Evolutionary conservation across 306 rosid species (phyloP), one percentile per base, ranked within the genome.

Genomic region (Parietaria judaica): DNA sequence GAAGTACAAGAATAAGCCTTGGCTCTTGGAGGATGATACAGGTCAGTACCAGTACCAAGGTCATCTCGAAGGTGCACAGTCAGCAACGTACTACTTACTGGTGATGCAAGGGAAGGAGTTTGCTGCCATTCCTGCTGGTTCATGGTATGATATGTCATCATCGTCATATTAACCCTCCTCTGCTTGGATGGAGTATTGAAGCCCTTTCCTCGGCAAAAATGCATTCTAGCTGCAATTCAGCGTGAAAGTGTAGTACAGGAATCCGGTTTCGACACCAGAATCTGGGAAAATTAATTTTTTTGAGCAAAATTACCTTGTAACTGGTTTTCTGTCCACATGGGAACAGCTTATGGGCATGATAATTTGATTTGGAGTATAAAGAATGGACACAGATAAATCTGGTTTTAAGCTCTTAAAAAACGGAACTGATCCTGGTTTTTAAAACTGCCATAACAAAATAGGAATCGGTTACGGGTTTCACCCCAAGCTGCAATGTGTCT

Each of bases 21-120:
- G 99, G 99, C 78, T 84, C 36, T 81, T 92, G 90, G 99, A 92
- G 80, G 99, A 92, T 37, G 99, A 92, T 80, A 84, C 94, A 3
- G 99, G 96, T 36, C 96, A 84, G 66, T 80, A 65, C 61, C 99
- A 88, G 78, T 88, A 46, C 75, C 92, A 86, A 51, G 99, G 96
- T 72, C 94, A 83, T n/a, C 86, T 88, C 23, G 99, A 88, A 76
- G 95, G 99, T 51, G 82, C 96, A 57, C 99, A 92, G 70, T 84
- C 94, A 23, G 94, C 96, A 66, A 84, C 95, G 9, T 92, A 92
- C 66, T 92, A 92, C 79, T 73, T 92, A 60, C 76, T 92, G 34
- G 80, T 92, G 83, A 58, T 68, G 85, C 96, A 88, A 76, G 86
- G 77, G 74, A 88, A 92, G 76, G 96, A 88, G 71, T 86, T 92